phyloP scores from a whole-genome alignment of 192 early-diverging fungal genomes.

The Linderina pennispora region DNA sequence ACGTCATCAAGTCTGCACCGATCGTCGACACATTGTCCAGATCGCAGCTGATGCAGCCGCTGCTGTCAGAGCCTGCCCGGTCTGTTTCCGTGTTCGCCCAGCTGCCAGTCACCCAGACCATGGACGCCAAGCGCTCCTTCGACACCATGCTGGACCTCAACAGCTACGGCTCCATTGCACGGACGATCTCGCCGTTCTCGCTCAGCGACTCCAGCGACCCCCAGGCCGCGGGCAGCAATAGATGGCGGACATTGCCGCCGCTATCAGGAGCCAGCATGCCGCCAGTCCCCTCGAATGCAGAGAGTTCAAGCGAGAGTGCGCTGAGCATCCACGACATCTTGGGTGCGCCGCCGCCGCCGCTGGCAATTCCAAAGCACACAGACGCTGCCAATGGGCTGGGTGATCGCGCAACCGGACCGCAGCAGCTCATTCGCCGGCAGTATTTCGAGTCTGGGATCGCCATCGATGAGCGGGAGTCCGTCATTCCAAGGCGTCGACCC shows the following conservation, averaged over 20 bases:
- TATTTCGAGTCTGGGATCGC: slow-evolving; percentile 24
- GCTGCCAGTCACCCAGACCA: not conserved
- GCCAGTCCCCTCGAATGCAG: not conserved
- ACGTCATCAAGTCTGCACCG: no score
- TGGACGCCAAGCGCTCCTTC: slow-evolving; percentile 1
- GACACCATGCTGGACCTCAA: not conserved
- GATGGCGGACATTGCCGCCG: slow-evolving; percentile 22
- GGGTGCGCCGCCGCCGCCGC: slow-evolving; percentile 6
- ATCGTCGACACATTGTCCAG: slow-evolving; percentile 15
- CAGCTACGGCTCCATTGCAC: no score
- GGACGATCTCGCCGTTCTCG: not conserved
- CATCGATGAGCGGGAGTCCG: slow-evolving; percentile 23
- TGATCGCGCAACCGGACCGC: no score
- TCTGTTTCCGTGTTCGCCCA: slow-evolving; percentile 10
- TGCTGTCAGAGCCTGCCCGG: no score
- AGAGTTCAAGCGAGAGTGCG: slow-evolving; percentile 3
- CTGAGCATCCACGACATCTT: slow-evolving; percentile 1
- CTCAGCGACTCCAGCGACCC: slow-evolving; percentile 11
- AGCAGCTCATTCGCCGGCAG: slow-evolving; percentile 26
- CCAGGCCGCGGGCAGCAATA: slow-evolving; percentile 1
- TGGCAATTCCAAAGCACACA: not conserved
- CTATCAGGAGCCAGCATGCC: not conserved
- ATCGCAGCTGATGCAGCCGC: slow-evolving; percentile 40
- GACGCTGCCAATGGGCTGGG: no score
- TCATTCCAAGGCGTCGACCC: slow-evolving; percentile 22